Base-by-base conservation (phyloP, 78 protist species). In the Polysphondylium violaceum region DNA sequence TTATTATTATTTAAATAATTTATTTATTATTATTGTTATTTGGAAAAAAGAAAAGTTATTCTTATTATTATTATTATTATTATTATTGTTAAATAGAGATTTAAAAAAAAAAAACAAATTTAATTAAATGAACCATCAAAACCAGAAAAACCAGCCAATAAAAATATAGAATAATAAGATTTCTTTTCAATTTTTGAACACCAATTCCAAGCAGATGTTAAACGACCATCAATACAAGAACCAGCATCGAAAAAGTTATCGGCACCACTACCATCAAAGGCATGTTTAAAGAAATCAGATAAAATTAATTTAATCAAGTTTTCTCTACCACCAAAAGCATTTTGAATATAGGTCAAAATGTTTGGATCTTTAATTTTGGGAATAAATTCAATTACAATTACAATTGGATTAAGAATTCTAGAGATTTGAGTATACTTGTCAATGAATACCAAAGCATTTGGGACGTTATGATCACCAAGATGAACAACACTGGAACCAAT, bases 141-240 rank as follows among this genome's bases (percentile, higher is more conserved):
- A 44, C 97, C 96, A 23, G 17, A 23, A 35, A 98, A 97, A 21
- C 98, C 98, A 16, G 93, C 0, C 33, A 97, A 71, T 55, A 93
- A 33, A 59, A 97, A 97, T 12, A 97, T 50, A 23, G 90, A 83
- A 64, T 90, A 95, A 78, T 74, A 98, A 2, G 41, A 2, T 72
- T 98, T 98, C 88, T 87, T 87, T 43, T 92, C 86, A 12, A 98
- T 12, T 53, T 76, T 43, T 8, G 83, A 47, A 60, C 98, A 97
- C 99, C 99, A 98, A 50, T 98, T 97, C 99, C 99, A 97, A 16
- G 98, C 95, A 11, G 96, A 86, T 7, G 99, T 97, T 41, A 97
- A 93, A 16, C 99, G 94, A 33, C 99, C 99, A 74, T 97, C 99
- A 12, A 97, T 95, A 88, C 99, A 97, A 11, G 94, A 83, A n/a